Evolutionary conservation across 164 flowering plant genomes (phyloP).

Genomic region (Tetrastigma voinierianum): DNA sequence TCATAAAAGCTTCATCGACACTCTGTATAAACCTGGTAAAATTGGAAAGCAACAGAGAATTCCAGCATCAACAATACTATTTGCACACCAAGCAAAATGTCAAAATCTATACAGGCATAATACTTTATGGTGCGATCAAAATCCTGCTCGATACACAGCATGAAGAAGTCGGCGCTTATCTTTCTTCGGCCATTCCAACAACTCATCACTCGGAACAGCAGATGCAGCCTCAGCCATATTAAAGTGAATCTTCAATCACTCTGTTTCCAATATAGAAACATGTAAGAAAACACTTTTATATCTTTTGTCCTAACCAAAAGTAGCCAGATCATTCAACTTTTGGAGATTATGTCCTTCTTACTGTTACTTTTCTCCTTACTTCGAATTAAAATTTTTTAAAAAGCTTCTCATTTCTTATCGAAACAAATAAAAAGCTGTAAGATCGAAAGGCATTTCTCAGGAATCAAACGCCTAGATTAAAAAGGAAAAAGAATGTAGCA

Average conservation of each 20-base stretch:
- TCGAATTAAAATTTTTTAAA: too few relatives aligned
- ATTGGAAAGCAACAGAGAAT: background rate
- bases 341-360: too few relatives aligned
- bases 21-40: slow-evolving; percentile 82
- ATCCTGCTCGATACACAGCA: slow-evolving; percentile 89
- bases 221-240: slow-evolving; percentile 47
- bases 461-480: too few relatives aligned
- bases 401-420: too few relatives aligned
- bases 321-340: too few relatives aligned
- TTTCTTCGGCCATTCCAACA: slow-evolving; percentile 75
- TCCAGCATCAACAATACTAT: background rate
- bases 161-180: slow-evolving; percentile 78
- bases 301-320: too few relatives aligned
- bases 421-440: too few relatives aligned
- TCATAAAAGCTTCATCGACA: slow-evolving; percentile 86
- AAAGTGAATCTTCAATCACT: background rate
- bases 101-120: slow-evolving; percentile 15
- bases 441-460: too few relatives aligned
- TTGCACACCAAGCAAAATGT: background rate
- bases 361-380: too few relatives aligned
- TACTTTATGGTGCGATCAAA: slow-evolving; percentile 83
- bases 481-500: too few relatives aligned
- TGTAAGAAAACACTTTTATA: too few relatives aligned
- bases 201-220: slow-evolving; percentile 37
- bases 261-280: background rate